phyloP scores from a whole-genome alignment of 352 stramenopile species.

The Globisporangium recalcitrans region DNA sequence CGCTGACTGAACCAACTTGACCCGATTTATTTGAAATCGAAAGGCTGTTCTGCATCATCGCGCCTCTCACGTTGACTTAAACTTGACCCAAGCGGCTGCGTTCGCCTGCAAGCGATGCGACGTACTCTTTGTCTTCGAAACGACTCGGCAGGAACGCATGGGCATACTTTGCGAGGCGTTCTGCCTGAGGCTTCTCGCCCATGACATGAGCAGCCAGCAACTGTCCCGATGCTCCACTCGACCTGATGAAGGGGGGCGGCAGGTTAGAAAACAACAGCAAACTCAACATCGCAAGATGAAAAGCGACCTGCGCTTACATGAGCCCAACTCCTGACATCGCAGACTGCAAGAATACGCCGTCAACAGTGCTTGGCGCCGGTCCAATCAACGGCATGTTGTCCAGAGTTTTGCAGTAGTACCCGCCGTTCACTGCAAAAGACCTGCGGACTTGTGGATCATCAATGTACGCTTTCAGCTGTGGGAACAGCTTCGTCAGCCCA shows the following conservation, averaged over 20 bases:
- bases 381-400: conserved; percentile 76
- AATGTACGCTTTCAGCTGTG: conserved; percentile 59
- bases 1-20: background rate
- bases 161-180: conserved; percentile 41
- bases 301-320: conserved; percentile 33
- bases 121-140: conserved; percentile 55
- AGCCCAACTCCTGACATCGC: conserved; percentile 69
- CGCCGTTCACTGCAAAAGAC: conserved; percentile 66
- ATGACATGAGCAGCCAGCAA: conserved; percentile 63
- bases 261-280: background rate
- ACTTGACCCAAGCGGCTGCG: conserved; percentile 52
- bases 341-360: conserved; percentile 63
- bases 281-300: background rate
- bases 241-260: conserved; percentile 22
- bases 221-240: conserved; percentile 62
- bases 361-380: conserved; percentile 45
- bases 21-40: background rate
- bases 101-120: conserved; percentile 47
- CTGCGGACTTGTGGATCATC: conserved; percentile 44
- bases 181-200: conserved; percentile 34
- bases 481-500: conserved; percentile 51
- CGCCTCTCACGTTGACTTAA: conserved; percentile 15
- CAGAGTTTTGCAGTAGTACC: conserved; percentile 79
- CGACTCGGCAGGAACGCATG: conserved; percentile 55
- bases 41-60: background rate